Base-by-base conservation (phyloP, 306 rosid genomes). In the Quercus cerris region DNA sequence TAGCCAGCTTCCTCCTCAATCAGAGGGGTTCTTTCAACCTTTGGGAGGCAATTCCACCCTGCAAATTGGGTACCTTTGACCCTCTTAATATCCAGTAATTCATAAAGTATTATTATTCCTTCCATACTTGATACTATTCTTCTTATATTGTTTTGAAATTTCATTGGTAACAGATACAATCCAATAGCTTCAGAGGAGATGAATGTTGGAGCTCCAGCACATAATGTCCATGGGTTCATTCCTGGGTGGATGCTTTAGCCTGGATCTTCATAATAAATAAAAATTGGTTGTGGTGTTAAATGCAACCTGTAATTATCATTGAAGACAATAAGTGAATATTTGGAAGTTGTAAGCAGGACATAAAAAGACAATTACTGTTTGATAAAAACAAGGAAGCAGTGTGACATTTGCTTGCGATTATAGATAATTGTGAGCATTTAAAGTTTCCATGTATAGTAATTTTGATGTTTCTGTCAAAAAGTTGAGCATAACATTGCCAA, bases 211-310 rank as follows among this genome's bases (percentile, higher is more conserved):
- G 76, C 85, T 75, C 77, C 83, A 56, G 75, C 85, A 54, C 80
- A 87, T 68, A 86, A 77, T 71, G 49, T 75, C 74, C 85, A 86
- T 66, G 98, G 94, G 76, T 91, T 78, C 77, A 31, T 83, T 28
- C 83, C 86, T 69, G 94, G 89, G 23, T 89, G 94, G 94, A 88
- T 91, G 94, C 88, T 87, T 44, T 91, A 80, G 87, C 30, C 17
- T 57, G 59, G 79, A 63, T 31, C 35, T 71, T 13, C 5, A 5
- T 56, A 46, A 71, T 8, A 70, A 70, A 44, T 22, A 31, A 18
- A 10, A 20, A 1, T 49, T 2, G 8, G 28, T 56, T 27, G 11
- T 33, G 28, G 9, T 31, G 17, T 52, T 18, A 33, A 27, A 17
- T 28, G 46, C 20, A 28, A 73, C 77, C 55, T 73, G 77, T 73